Percentiles rank a stretch among this genome's conserved stretches.
Conservation (phyloP, 371 early-diverging fungal species). For the Syncephalastrum monosporum region DNA sequence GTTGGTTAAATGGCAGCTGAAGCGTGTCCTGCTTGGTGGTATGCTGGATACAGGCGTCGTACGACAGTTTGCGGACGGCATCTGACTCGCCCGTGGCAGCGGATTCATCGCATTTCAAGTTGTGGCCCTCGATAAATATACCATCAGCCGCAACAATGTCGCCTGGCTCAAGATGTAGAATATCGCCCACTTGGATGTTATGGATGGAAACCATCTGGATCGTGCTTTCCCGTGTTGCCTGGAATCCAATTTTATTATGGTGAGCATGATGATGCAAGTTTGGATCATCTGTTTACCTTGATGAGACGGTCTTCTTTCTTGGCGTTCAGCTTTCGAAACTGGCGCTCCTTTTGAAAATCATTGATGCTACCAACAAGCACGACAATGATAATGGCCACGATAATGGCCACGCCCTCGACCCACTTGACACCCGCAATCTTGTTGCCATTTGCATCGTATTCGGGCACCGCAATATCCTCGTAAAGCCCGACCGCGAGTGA, state of each 20-base stretch:
- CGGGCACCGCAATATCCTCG: conserved; percentile 62
- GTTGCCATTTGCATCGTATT: conserved; percentile 30
- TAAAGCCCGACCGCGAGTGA: conserved; percentile 87
- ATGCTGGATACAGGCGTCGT: conserved; percentile 24
- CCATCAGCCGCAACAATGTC: conserved; percentile 92
- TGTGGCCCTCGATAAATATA: conserved; percentile 77
- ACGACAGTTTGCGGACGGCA: conserved; percentile 55
- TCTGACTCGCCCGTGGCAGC: conserved; percentile 92
- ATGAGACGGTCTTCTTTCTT: conserved; percentile 80
- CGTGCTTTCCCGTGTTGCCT: conserved; percentile 73
- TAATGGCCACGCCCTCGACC: conserved; percentile 80
- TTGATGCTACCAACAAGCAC: conserved; percentile 79
- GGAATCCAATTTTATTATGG: background rate
- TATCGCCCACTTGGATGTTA: conserved; percentile 86
- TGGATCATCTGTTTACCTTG: conserved; percentile 38
- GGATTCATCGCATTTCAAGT: conserved; percentile 87
- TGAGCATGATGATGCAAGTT: background rate
- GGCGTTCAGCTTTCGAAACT: conserved; percentile 80
- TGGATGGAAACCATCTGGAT: conserved; percentile 76
- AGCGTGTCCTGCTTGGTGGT: background rate
- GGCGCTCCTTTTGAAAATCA: conserved; percentile 86
- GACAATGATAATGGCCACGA: conserved; percentile 79
- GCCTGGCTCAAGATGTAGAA: conserved; percentile 88
- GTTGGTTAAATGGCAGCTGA: no score
- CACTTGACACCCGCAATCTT: conserved; percentile 58